Conservation (phyloP, 345 rosid species). For the Pugionium dolabratum region DNA sequence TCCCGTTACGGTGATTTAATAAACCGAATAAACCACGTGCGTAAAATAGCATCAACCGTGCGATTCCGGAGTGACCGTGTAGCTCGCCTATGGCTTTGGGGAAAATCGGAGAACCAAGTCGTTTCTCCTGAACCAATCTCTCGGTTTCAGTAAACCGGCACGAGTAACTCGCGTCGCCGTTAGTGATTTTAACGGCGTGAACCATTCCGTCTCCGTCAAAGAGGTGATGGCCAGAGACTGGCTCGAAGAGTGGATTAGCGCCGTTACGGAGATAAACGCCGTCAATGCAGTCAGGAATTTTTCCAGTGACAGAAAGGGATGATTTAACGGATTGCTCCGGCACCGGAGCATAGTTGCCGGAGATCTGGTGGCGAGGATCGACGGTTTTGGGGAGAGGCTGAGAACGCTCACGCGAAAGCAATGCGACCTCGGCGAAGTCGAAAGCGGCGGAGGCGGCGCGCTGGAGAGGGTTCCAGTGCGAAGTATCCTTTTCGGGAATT, state of each 20-base stretch:
- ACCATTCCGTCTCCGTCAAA: conserved; percentile 98
- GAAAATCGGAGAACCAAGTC: conserved; percentile 59
- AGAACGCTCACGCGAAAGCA: conserved; percentile 60
- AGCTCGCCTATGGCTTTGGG: conserved; percentile 92
- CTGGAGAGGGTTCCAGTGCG: conserved; percentile 64
- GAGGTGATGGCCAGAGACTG: conserved; percentile 83
- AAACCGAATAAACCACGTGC: conserved; percentile 78
- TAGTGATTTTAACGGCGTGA: conserved; percentile 62
- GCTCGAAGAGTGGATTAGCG: conserved; percentile 84
- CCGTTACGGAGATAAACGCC: conserved; percentile 95
- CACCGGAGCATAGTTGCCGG: conserved; percentile 92
- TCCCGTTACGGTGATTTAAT: conserved; percentile 62
- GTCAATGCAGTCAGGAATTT: conserved; percentile 68
- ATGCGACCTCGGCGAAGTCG: conserved; percentile 64
- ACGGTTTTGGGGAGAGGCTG: conserved; percentile 76
- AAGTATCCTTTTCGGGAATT: conserved; percentile 39
- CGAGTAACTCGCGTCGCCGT: conserved; percentile 71
- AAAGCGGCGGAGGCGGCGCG: conserved; percentile 64
- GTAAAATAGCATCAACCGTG: conserved; percentile 63
- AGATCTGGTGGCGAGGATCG: conserved; percentile 76
- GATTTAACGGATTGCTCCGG: conserved; percentile 62
- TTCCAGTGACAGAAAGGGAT: conserved; percentile 55
- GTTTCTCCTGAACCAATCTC: conserved; percentile 58
- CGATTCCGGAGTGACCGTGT: conserved; percentile 83
- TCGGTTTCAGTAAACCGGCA: conserved; percentile 85